These are phyloP conservation scores for Panicum virgatum DNA, from an alignment of 202 grass and related monocot genomes.

Conservation along the genomic window DNA sequence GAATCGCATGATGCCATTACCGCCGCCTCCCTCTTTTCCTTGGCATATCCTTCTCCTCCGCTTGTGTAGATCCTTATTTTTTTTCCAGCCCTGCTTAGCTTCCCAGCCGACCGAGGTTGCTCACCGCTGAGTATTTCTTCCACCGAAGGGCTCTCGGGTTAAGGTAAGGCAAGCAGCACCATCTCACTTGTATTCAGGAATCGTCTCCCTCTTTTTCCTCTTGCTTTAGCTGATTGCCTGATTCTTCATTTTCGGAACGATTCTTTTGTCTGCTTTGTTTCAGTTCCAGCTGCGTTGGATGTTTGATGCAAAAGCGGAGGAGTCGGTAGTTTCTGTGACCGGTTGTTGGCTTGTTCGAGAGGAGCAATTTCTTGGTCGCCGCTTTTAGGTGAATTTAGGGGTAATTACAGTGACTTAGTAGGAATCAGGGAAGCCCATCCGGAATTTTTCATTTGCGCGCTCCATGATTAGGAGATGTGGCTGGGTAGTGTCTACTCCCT, in stretches of 20 bases:
- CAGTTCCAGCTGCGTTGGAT: not conserved
- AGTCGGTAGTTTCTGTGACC: not conserved
- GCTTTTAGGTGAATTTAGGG: not conserved
- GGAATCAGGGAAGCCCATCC: not conserved
- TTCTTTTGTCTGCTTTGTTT: constrained; percentile 3
- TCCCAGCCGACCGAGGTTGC: constrained; percentile 13
- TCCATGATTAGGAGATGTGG: constrained; percentile 18
- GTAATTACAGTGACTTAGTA: not conserved
- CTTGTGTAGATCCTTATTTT: constrained; percentile 40
- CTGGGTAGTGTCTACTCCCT: not conserved
- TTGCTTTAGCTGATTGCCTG: not conserved
- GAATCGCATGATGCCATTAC: constrained; percentile 21
- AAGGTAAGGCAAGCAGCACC: constrained; percentile 24
- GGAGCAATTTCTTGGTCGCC: not conserved
- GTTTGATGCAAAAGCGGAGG: not conserved
- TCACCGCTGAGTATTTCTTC: constrained; percentile 24
- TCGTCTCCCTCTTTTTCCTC: not conserved
- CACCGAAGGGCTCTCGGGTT: not conserved
- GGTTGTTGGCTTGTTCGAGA: constrained; percentile 24
- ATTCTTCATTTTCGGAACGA: constrained; percentile 11
- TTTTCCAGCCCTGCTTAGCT: constrained; percentile 4
- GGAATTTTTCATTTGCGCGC: not conserved
- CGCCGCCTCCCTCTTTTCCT: not conserved
- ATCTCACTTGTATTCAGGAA: not conserved
- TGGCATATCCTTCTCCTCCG: constrained; percentile 40